These are phyloP conservation scores for Trichophyton benhamiae DNA, from an alignment of 2,329 filamentous ascomycete genomes.

Conservation along the genomic window DNA sequence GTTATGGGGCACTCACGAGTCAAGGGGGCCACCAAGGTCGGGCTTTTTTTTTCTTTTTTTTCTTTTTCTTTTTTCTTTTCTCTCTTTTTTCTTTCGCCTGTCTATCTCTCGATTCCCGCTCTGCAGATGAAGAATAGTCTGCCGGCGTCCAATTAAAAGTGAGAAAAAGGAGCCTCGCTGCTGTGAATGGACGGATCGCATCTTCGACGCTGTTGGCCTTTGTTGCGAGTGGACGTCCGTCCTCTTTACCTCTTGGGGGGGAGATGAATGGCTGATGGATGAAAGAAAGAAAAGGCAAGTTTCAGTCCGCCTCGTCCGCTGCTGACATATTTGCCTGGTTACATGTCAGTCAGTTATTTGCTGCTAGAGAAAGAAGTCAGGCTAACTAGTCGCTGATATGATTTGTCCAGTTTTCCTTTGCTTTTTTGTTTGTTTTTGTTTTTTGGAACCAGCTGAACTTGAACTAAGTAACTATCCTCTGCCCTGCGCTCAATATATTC, in stretches of 20 bases:
- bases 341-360: not conserved
- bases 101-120: too few relatives aligned
- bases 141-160: not conserved
- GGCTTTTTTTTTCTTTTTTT: not conserved
- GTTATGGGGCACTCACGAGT: not conserved
- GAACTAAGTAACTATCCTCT: not conserved
- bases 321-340: not conserved
- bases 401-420: not conserved
- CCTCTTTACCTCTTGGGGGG: too few relatives aligned
- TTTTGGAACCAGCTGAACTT: not conserved
- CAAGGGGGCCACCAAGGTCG: not conserved
- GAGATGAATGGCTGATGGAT: not conserved
- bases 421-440: not conserved
- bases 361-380: not conserved
- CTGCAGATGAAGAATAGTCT: not conserved
- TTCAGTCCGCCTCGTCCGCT: not conserved
- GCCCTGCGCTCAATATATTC: not conserved
- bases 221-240: not conserved
- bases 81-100: too few relatives aligned
- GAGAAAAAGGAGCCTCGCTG: not conserved
- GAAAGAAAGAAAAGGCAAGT: not conserved
- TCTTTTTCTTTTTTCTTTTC: not conserved
- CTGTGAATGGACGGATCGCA: not conserved
- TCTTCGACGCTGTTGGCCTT: not conserved
- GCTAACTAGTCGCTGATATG: not conserved